A percentile compares a stretch with the other conserved stretches of the same genome.
These are phyloP conservation scores for Nicotiana sylvestris DNA, from an alignment of 257 asterid species.

Conservation along the genomic window DNA sequence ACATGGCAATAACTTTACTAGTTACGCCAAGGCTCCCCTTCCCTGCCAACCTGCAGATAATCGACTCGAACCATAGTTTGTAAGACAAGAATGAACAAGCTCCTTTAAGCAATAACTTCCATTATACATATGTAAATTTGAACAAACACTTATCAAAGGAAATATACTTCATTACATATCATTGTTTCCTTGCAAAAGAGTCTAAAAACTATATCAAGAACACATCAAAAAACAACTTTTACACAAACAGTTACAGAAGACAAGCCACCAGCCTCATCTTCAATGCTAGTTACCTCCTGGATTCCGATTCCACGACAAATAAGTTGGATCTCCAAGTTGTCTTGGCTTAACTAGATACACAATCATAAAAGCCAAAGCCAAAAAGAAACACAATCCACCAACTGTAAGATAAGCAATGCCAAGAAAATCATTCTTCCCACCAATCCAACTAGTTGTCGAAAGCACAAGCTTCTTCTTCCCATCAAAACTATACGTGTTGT, in stretches of 20 bases:
- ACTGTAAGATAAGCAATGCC: slow-evolving; percentile 39
- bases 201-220: slow-evolving; percentile 1
- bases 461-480: slow-evolving; percentile 41
- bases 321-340: slow-evolving; percentile 15
- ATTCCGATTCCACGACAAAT: slow-evolving; percentile 4
- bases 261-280: background rate
- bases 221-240: background rate
- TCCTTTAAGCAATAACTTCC: background rate
- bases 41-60: background rate
- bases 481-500: slow-evolving; percentile 34
- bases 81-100: background rate
- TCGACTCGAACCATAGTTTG: background rate
- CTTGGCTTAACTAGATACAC: slow-evolving; percentile 32
- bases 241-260: background rate
- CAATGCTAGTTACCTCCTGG: slow-evolving; percentile 13
- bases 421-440: slow-evolving; percentile 33
- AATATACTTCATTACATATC: slow-evolving; percentile 5
- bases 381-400: slow-evolving; percentile 35
- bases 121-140: background rate
- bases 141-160: background rate
- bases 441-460: slow-evolving; percentile 39
- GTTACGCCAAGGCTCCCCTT: too few relatives aligned
- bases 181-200: background rate
- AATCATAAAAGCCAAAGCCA: slow-evolving; percentile 21
- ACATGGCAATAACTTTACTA: too few relatives aligned